Percentiles rank a stretch among this genome's conserved stretches.
phyloP scores from a whole-genome alignment of 1,139 yeast species.

The Blastobotrys elegans region DNA sequence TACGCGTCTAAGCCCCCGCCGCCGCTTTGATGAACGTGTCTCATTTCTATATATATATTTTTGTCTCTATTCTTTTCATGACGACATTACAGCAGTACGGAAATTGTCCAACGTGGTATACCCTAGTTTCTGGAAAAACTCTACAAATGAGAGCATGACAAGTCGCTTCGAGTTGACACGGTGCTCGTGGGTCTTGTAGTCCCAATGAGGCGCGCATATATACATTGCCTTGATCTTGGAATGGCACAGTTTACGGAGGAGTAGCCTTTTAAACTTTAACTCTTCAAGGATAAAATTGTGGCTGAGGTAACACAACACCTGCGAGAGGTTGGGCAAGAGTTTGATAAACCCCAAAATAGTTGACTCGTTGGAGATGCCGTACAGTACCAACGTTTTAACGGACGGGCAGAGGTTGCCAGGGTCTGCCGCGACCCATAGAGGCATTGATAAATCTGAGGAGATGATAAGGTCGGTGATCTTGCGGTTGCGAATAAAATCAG shows the following conservation, averaged over 20 bases:
- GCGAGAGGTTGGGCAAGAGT: conserved; percentile 5
- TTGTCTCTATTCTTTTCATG: too few species aligned
- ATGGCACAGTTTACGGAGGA: conserved; percentile 1
- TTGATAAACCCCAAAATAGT: conserved; percentile 7
- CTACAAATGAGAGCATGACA: conserved; percentile 2
- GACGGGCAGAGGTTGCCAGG: conserved; percentile 6
- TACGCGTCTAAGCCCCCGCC: too few species aligned
- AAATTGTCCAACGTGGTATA: conserved; percentile 1
- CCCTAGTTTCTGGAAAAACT: conserved; percentile 6
- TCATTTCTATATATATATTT: too few species aligned
- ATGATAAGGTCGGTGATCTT: conserved; percentile 6
- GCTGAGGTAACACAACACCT: conserved; percentile 7
- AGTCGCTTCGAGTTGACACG: conserved; percentile 4
- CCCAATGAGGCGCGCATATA: conserved; percentile 9
- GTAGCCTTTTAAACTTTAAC: not conserved
- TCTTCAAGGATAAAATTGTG: not conserved
- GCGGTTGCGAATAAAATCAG: conserved; percentile 4
- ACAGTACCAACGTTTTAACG: conserved; percentile 6
- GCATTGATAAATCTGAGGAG: conserved; percentile 6
- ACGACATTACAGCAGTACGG: not conserved
- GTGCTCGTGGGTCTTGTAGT: conserved; percentile 5
- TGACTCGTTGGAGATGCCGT: conserved; percentile 2
- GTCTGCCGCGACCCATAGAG: conserved; percentile 7
- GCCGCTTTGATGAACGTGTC: too few species aligned
- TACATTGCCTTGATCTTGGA: conserved; percentile 4